phyloP scores from a whole-genome alignment of 2,329 filamentous ascomycete species.

The Coniochaeta pulveracea region DNA sequence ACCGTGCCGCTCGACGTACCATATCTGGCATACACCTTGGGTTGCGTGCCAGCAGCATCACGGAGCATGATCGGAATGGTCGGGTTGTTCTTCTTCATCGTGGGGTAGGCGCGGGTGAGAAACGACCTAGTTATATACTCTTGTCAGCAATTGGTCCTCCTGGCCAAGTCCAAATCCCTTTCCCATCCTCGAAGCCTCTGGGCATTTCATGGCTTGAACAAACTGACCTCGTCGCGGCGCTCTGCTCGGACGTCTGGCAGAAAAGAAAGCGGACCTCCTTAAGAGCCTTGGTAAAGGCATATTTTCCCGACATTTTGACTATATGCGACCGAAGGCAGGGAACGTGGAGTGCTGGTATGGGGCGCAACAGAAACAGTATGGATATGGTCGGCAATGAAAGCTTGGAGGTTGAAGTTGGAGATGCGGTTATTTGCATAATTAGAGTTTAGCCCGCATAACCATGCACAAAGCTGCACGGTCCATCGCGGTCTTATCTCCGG shows the following conservation, averaged over 20 bases:
- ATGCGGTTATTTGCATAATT: constrained; percentile 2
- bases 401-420: constrained; percentile 1
- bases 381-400: too few species aligned
- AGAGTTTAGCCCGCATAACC: background rate
- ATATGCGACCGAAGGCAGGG: constrained; percentile 15
- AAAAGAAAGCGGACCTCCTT: constrained; percentile 97
- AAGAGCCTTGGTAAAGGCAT: constrained; percentile 77
- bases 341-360: background rate
- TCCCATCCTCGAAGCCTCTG: background rate
- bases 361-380: too few species aligned
- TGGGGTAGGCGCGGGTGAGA: constrained; percentile 82
- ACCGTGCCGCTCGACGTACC: constrained; percentile 47
- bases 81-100: constrained; percentile 99
- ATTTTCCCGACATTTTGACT: constrained; percentile 70
- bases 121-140: constrained; percentile 55
- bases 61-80: constrained; percentile 87
- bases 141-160: background rate
- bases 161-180: background rate
- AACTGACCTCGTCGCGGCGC: constrained; percentile 72
- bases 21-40: constrained; percentile 85
- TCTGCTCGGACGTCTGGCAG: constrained; percentile 88
- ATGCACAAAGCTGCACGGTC: background rate
- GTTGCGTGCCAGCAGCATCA: constrained; percentile 75
- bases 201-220: background rate
- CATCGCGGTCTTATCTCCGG: constrained; percentile 1